A percentile compares a stretch with the other conserved stretches of the same genome.
These are phyloP conservation scores for Yarrowia sp. DNA, from an alignment of 805 yeast species.

Conservation along the genomic window DNA sequence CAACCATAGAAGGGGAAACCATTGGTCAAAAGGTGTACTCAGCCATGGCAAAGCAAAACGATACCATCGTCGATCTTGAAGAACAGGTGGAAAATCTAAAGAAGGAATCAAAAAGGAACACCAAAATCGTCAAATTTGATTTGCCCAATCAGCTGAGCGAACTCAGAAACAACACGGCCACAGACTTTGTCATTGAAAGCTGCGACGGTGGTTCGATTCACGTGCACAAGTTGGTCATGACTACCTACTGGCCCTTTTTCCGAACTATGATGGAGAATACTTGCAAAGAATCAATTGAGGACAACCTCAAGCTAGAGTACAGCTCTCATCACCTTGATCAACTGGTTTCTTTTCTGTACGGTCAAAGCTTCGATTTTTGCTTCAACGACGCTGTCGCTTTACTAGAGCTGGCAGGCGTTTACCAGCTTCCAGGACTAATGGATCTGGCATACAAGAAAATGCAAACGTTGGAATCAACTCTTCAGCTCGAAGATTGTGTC, in stretches of 20 bases:
- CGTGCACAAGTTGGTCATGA: background rate
- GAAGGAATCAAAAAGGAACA: too few species aligned
- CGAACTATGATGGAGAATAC: background rate
- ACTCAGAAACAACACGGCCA: background rate
- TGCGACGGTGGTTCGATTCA: background rate
- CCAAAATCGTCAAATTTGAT: too few species aligned
- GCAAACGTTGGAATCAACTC: background rate
- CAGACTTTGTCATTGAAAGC: background rate
- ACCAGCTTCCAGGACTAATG: background rate
- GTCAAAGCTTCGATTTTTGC: background rate
- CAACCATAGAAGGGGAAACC: too few species aligned
- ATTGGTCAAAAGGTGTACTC: too few species aligned
- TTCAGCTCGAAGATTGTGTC: background rate
- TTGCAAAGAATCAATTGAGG: background rate
- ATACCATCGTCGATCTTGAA: too few species aligned
- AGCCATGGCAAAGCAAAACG: too few species aligned
- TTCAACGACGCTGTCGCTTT: background rate
- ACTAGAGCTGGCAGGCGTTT: background rate
- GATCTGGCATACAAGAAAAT: background rate
- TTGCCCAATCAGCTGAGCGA: background rate
- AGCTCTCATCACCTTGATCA: background rate
- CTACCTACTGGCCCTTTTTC: slow-evolving; percentile 4
- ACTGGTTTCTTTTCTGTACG: background rate
- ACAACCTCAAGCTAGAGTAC: background rate
- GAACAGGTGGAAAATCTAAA: too few species aligned